Evolutionary conservation across 2,329 filamentous ascomycete species (phyloP).

Genomic region (Colletotrichum karsti): DNA sequence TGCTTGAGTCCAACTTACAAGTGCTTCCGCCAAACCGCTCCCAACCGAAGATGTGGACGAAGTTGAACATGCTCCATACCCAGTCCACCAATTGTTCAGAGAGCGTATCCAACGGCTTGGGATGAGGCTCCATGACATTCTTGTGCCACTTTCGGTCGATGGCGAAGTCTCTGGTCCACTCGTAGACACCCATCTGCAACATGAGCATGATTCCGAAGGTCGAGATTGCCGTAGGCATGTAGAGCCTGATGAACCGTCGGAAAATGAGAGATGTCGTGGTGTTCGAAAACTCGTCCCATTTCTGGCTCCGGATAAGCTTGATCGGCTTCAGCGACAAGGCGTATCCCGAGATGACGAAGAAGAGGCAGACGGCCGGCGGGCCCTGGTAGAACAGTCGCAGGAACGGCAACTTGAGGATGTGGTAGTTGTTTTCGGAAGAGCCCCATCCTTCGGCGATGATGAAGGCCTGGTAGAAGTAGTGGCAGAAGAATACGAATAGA

Average conservation of each 20-base stretch:
- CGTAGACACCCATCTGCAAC: slow-evolving; percentile 55
- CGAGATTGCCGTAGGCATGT: slow-evolving; percentile 58
- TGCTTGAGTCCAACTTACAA: slow-evolving; percentile 36
- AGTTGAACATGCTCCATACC: slow-evolving; percentile 55
- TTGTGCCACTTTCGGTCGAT: slow-evolving; percentile 51
- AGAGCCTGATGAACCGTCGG: slow-evolving; percentile 60
- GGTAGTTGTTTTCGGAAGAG: slow-evolving; percentile 50
- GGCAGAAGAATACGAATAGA: slow-evolving; percentile 65
- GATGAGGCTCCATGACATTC: slow-evolving; percentile 60
- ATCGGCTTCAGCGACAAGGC: slow-evolving; percentile 64
- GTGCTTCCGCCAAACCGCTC: slow-evolving; percentile 55
- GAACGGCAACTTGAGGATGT: slow-evolving; percentile 61
- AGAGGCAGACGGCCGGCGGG: slow-evolving; percentile 65
- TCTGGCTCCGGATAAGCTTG: slow-evolving; percentile 51
- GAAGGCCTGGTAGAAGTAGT: slow-evolving; percentile 63
- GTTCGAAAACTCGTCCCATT: slow-evolving; percentile 48
- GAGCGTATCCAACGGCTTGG: slow-evolving; percentile 44
- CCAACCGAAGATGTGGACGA: slow-evolving; percentile 62
- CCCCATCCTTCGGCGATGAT: slow-evolving; percentile 61
- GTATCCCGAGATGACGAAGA: slow-evolving; percentile 71
- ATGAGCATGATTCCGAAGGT: slow-evolving; percentile 56
- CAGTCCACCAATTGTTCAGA: slow-evolving; percentile 55
- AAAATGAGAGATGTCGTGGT: slow-evolving; percentile 61
- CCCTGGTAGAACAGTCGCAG: slow-evolving; percentile 63
- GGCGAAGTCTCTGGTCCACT: slow-evolving; percentile 56